These are phyloP conservation scores for Trametes cinnabarina DNA, from an alignment of 768 basidiomycete species.

Conservation along the genomic window DNA sequence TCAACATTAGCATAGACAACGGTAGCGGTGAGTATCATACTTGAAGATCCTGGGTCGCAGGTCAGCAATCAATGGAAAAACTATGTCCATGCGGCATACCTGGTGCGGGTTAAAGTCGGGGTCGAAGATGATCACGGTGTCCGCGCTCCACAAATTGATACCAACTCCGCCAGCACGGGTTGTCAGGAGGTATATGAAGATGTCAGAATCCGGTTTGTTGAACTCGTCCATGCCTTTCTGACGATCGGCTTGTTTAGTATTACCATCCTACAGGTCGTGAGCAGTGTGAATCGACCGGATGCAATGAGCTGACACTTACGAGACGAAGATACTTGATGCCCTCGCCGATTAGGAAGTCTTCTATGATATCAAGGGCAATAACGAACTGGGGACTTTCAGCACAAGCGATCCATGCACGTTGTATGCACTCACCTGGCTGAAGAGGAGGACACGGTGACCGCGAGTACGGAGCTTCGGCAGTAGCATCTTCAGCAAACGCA, in stretches of 20 bases:
- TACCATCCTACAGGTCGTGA: constrained; percentile 66
- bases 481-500: constrained; percentile 71
- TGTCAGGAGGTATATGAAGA: constrained; percentile 88
- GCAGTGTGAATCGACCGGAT: not conserved
- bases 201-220: constrained; percentile 82
- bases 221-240: constrained; percentile 96
- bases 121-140: constrained; percentile 91
- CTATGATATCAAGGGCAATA: constrained; percentile 80
- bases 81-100: constrained; percentile 38
- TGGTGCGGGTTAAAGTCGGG: constrained; percentile 99
- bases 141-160: constrained; percentile 87
- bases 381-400: constrained; percentile 59
- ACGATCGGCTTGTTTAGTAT: constrained; percentile 77
- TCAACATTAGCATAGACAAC: too few relatives aligned
- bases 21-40: too few relatives aligned
- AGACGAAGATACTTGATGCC: constrained; percentile 75
- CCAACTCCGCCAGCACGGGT: constrained; percentile 94
- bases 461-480: constrained; percentile 81
- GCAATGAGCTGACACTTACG: constrained; percentile 40
- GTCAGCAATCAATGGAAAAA: not conserved
- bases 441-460: constrained; percentile 86
- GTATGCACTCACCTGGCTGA: constrained; percentile 68
- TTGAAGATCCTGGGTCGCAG: constrained; percentile 73
- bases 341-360: constrained; percentile 86
- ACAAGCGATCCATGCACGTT: not conserved